Evolutionary conservation across 768 basidiomycete genomes (phyloP).

Genomic region (Russula abietina): DNA sequence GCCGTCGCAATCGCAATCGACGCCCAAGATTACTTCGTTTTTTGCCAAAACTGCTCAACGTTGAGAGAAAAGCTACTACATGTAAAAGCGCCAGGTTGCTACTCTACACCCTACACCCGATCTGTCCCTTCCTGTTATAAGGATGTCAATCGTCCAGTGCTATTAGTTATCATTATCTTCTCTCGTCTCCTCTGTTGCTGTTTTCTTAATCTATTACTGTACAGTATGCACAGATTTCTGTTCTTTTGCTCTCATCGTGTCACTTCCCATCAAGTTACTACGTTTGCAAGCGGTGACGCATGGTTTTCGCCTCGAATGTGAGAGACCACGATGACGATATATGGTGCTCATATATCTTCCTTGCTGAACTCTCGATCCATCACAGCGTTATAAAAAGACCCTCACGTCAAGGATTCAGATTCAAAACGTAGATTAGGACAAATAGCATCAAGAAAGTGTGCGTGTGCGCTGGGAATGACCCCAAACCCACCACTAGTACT

Average conservation of each 20-base stretch:
- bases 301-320: neutral
- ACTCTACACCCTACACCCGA: too few relatives aligned
- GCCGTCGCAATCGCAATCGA: neutral
- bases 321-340: neutral
- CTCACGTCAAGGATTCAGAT: too few relatives aligned
- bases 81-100: too few relatives aligned
- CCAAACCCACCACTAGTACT: too few relatives aligned
- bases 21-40: constrained; percentile 25
- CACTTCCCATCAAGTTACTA: too few relatives aligned
- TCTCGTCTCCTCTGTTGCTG: neutral
- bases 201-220: neutral
- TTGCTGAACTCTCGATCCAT: constrained; percentile 6
- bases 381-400: too few relatives aligned
- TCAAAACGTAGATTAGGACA: too few relatives aligned
- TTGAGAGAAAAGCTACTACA: too few relatives aligned
- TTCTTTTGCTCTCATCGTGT: neutral
- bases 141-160: neutral
- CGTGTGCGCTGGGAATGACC: too few relatives aligned
- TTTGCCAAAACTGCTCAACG: constrained; percentile 13
- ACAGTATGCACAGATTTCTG: neutral
- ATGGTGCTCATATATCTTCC: too few relatives aligned
- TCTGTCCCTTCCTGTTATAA: too few relatives aligned
- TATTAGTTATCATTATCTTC: neutral
- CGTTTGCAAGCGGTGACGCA: neutral
- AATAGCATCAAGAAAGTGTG: too few relatives aligned